A percentile compares a stretch with the other conserved stretches of the same genome.
Evolutionary conservation across 2,329 filamentous ascomycete genomes (phyloP).

Genomic region (Penicillium janthinellum): DNA sequence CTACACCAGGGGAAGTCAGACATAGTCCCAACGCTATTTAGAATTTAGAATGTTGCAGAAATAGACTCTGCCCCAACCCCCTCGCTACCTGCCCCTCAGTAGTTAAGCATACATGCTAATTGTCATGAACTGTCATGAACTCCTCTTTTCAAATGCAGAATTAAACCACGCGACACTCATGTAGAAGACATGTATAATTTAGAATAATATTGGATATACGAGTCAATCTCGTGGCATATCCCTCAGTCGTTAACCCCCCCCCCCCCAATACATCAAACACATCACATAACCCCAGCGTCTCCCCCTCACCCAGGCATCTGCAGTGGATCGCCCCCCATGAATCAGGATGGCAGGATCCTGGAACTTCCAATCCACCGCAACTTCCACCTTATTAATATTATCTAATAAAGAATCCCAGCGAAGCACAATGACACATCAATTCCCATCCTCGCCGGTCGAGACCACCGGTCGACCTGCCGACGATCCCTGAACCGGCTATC

Average conservation of each 20-base stretch:
- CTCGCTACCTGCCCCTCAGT: neutral
- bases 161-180: neutral
- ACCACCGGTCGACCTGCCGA: constrained; percentile 13
- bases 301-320: neutral
- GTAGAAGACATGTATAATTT: neutral
- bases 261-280: neutral
- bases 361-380: neutral
- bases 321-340: constrained; percentile 3
- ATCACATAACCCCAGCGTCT: neutral
- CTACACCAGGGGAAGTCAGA: neutral
- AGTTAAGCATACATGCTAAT: neutral
- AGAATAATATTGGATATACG: too few species aligned
- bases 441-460: constrained; percentile 13
- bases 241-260: neutral
- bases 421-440: constrained; percentile 27
- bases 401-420: constrained; percentile 17
- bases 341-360: neutral
- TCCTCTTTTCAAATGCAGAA: neutral
- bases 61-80: neutral
- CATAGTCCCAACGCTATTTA: neutral
- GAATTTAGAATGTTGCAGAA: neutral
- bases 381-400: constrained; percentile 24
- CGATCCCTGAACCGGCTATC: constrained; percentile 6
- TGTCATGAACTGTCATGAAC: too few species aligned
- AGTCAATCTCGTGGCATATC: neutral